These are phyloP conservation scores for Wickerhamiella kurtzmanii DNA, from an alignment of 805 yeast genomes.

Conservation along the genomic window DNA sequence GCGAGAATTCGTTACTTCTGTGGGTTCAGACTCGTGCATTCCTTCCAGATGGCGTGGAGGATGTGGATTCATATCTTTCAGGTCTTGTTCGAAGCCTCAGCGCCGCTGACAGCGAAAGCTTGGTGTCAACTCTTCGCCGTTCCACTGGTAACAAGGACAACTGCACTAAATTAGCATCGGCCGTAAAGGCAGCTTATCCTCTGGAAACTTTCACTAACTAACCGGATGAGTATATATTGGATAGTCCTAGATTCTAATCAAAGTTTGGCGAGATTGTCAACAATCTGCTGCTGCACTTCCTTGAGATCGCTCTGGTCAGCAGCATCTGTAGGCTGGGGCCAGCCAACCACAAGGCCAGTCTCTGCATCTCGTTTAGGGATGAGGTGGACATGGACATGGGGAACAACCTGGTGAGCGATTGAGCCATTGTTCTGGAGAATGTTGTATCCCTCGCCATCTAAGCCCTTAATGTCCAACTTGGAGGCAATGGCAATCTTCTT, in stretches of 20 bases:
- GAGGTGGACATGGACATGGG: conserved; percentile 92
- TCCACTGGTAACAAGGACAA: neutral
- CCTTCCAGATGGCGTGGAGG: conserved; percentile 9
- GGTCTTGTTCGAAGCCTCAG: neutral
- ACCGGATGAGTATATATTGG: neutral
- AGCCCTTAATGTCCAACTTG: conserved; percentile 40
- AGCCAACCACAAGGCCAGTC: conserved; percentile 75
- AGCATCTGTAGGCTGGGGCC: conserved; percentile 84
- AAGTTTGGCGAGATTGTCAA: conserved; percentile 1
- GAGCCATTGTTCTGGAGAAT: conserved; percentile 85
- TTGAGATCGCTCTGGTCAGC: conserved; percentile 47
- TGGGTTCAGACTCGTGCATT: conserved; percentile 20
- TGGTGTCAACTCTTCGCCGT: neutral
- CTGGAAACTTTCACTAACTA: conserved; percentile 4
- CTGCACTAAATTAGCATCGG: conserved; percentile 8
- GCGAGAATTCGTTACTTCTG: conserved; percentile 10
- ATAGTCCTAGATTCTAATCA: neutral
- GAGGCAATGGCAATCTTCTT: conserved; percentile 71
- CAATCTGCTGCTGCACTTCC: conserved; percentile 47
- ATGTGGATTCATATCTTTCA: neutral
- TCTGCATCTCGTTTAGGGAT: conserved; percentile 70
- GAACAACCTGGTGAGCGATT: conserved; percentile 91
- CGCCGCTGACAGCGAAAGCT: neutral
- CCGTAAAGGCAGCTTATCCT: conserved; percentile 14
- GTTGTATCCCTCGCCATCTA: conserved; percentile 64